Base-by-base conservation (phyloP, 2,329 filamentous ascomycete genomes). In the Geosmithia morbida region DNA sequence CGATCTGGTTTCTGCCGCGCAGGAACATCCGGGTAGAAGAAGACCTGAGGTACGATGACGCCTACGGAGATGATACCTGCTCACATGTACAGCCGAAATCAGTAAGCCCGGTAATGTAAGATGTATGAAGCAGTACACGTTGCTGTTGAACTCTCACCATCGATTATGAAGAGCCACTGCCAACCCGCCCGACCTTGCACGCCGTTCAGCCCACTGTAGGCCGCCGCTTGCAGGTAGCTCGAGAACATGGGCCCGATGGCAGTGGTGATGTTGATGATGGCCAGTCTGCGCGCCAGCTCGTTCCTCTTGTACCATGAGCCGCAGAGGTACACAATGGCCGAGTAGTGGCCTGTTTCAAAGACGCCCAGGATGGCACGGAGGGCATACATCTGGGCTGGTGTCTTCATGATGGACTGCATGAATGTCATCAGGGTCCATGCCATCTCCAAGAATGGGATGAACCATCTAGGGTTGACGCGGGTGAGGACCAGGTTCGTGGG, bases 1-100 rank as follows among this genome's bases (percentile, higher is more conserved):
- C 61, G 61, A 30, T 47, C 40, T 1, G 65, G 61, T 29, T 58
- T 61, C 5, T 60, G 59, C 2, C 64, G 63, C 14, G 61, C 58
- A 0, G 64, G 63, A 16, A 68, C 61, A 0, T 65, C 66, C 0
- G 66, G 66, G 46, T 57, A 59, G 2, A 75, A 65, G 7, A 75
- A 48, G 50, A 67, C 74, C 0, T 74, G 73, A 6, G 69, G 63
- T 2, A 77, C 48, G 0, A 70, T 68, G 10, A 77, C 65, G 0
- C 72, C 73, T 2, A 77, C 60, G 0, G 69, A 72, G 53, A 76
- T 75, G 29, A 74, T 63, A 1, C 72, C 74, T 45, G n/a, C 4
- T 13, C 4, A 3, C 11, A 46, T 76, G 72, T 22, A 77, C 74
- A 11, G 77, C 68, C 45, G 76, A n/a, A n/a, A n/a, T 77, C 0